Conservation (phyloP, 2,329 filamentous ascomycete species). For the Paramyrothecium roridum region DNA sequence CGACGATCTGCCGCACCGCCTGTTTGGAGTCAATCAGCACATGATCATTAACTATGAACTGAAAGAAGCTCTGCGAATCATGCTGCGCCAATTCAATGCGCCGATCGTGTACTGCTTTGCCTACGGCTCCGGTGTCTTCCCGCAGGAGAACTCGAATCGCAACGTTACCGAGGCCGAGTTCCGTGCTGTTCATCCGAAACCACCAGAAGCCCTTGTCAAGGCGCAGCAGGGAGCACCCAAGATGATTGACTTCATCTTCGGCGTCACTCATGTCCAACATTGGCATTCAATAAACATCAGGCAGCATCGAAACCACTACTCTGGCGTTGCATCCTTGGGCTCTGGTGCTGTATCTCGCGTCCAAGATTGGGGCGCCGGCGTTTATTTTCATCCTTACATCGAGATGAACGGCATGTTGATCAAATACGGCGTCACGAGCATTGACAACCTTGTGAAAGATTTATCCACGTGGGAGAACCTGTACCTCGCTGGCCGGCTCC, state of each 20-base stretch:
- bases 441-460: slow-evolving; percentile 84
- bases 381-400: slow-evolving; percentile 97
- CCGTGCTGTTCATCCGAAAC: slow-evolving; percentile 72
- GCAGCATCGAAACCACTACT: slow-evolving; percentile 92
- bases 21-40: slow-evolving; percentile 92
- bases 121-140: slow-evolving; percentile 95
- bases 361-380: slow-evolving; percentile 90
- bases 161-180: slow-evolving; percentile 54
- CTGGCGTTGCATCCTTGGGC: slow-evolving; percentile 75
- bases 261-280: slow-evolving; percentile 89
- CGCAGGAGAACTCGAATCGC: slow-evolving; percentile 60
- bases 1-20: slow-evolving; percentile 40
- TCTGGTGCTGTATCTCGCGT: slow-evolving; percentile 82
- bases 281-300: slow-evolving; percentile 93
- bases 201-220: slow-evolving; percentile 75
- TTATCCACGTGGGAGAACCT: slow-evolving; percentile 89
- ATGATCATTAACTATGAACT: slow-evolving; percentile 95
- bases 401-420: slow-evolving; percentile 93
- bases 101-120: slow-evolving; percentile 96
- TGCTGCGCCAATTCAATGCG: slow-evolving; percentile 87
- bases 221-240: slow-evolving; percentile 86
- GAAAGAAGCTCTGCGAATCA: slow-evolving; percentile 82
- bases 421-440: slow-evolving; percentile 96
- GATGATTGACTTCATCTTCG: slow-evolving; percentile 99
- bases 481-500: slow-evolving; percentile 92